These are phyloP conservation scores for Saraca asoca DNA, from an alignment of 331 rosid genomes.

Conservation along the genomic window DNA sequence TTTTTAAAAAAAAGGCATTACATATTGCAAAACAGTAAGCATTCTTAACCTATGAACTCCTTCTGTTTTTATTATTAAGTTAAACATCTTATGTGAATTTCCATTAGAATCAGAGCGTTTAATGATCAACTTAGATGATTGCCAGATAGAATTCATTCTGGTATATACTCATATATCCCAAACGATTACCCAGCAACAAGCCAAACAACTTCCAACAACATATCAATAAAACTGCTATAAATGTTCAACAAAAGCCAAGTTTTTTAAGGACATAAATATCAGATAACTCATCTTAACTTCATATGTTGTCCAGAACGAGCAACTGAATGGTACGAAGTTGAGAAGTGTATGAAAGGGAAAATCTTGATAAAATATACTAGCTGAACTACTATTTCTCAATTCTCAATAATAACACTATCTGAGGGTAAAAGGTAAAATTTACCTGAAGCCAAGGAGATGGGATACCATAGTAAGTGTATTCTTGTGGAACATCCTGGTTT, in stretches of 20 bases:
- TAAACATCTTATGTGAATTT: background rate
- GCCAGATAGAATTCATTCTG: constrained; percentile 12
- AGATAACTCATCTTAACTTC: constrained; percentile 1
- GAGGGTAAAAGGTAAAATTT: constrained; percentile 23
- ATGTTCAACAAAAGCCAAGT: background rate
- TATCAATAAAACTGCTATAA: no score
- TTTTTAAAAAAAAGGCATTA: constrained; percentile 1
- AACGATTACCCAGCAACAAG: no score
- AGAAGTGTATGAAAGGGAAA: background rate
- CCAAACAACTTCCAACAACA: no score
- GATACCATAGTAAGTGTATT: constrained; percentile 97
- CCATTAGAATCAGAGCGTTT: background rate
- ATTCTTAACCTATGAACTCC: background rate
- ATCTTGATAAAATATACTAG: background rate
- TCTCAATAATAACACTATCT: constrained; percentile 16
- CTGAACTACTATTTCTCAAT: constrained; percentile 19
- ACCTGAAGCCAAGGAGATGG: constrained; percentile 99
- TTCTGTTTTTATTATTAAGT: no score
- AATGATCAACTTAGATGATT: background rate
- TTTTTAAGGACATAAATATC: background rate
- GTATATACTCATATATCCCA: background rate
- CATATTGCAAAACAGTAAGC: constrained; percentile 14
- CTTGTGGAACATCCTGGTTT: constrained; percentile 97
- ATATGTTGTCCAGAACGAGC: constrained; percentile 17
- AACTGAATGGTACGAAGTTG: constrained; percentile 7